phyloP scores from a whole-genome alignment of 805 yeast species.

The Candida mattraensis region DNA sequence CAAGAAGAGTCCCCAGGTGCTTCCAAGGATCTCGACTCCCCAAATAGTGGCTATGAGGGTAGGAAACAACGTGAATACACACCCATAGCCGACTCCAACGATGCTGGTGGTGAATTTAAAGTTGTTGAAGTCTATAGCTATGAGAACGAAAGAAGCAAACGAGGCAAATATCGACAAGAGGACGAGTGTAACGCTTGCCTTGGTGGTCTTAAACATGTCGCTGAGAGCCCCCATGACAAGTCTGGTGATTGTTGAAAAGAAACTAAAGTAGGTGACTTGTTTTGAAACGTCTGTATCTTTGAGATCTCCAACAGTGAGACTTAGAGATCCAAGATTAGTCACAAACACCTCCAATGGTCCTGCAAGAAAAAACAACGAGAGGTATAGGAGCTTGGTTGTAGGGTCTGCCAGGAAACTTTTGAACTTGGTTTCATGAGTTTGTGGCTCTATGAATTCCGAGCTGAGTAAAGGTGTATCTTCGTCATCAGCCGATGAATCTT shows the following conservation, averaged over 20 bases:
- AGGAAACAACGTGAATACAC: slow-evolving; percentile 77
- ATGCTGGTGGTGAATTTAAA: slow-evolving; percentile 25
- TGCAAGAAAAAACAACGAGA: slow-evolving; percentile 60
- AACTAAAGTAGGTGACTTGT: slow-evolving; percentile 21
- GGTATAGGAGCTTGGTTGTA: slow-evolving; percentile 60
- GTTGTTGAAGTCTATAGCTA: slow-evolving; percentile 12
- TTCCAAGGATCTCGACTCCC: slow-evolving; percentile 84
- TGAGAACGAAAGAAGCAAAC: slow-evolving; percentile 11
- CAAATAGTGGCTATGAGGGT: slow-evolving; percentile 73
- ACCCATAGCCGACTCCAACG: slow-evolving; percentile 76
- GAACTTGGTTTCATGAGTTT: slow-evolving; percentile 29
- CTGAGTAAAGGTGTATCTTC: slow-evolving; percentile 37
- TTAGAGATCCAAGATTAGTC: slow-evolving; percentile 73
- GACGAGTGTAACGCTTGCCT: slow-evolving; percentile 9
- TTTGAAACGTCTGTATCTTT: slow-evolving; percentile 11
- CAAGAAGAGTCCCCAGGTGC: slow-evolving; percentile 86
- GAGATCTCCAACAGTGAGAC: slow-evolving; percentile 38
- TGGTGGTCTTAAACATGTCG: slow-evolving; percentile 13
- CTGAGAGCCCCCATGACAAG: slow-evolving; percentile 22
- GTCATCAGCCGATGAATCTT: slow-evolving; percentile 6
- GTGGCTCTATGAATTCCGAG: slow-evolving; percentile 28
- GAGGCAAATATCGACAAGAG: slow-evolving; percentile 9
- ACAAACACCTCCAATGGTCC: slow-evolving; percentile 87
- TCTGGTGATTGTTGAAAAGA: slow-evolving; percentile 31
- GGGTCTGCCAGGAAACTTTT: slow-evolving; percentile 44